Evolutionary conservation across 768 basidiomycete genomes (phyloP).

Genomic region (Rossbeevera mucosa): DNA sequence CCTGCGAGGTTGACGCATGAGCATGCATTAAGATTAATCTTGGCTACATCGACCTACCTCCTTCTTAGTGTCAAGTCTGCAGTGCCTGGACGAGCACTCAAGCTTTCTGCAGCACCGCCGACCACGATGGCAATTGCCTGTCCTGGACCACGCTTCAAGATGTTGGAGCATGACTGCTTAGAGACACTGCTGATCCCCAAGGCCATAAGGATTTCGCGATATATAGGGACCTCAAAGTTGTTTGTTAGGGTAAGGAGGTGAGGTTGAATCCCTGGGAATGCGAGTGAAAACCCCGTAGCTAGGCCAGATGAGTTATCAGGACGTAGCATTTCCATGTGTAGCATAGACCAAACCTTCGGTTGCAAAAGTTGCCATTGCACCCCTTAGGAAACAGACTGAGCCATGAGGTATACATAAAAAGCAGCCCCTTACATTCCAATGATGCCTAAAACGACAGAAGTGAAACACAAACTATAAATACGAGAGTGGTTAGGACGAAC

Average conservation of each 20-base stretch:
- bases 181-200: conserved; percentile 93
- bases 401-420: not conserved
- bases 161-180: conserved; percentile 85
- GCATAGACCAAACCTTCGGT: conserved; percentile 65
- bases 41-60: conserved; percentile 38
- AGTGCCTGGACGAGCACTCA: conserved; percentile 95
- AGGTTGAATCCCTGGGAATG: conserved; percentile 88
- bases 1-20: conserved; percentile 33
- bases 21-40: not conserved
- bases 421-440: conserved; percentile 81
- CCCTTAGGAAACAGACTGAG: conserved; percentile 46
- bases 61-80: conserved; percentile 80
- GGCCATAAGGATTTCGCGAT: conserved; percentile 84
- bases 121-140: conserved; percentile 90
- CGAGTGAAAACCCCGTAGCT: conserved; percentile 87
- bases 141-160: conserved; percentile 57
- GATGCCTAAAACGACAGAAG: conserved; percentile 56
- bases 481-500: conserved; percentile 36
- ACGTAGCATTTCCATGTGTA: not conserved
- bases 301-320: conserved; percentile 7
- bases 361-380: conserved; percentile 91
- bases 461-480: conserved; percentile 1
- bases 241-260: conserved; percentile 87
- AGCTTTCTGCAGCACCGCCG: conserved; percentile 91
- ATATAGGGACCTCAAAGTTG: conserved; percentile 91